Base-by-base conservation (phyloP, 768 basidiomycete genomes). In the Amanita phalloides region DNA sequence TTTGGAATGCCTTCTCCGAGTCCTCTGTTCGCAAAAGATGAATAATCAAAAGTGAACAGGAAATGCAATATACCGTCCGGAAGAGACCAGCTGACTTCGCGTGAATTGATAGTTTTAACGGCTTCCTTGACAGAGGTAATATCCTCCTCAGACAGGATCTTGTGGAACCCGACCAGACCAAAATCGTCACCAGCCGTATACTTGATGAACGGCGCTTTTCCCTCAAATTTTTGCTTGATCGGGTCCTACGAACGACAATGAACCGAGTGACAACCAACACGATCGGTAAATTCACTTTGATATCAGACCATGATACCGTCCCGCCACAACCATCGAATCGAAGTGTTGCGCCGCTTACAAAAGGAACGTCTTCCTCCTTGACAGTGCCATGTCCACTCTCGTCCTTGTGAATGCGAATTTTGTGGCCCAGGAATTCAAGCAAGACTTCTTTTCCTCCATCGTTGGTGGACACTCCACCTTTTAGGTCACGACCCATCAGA, bases 341-440 rank as follows among this genome's bases (percentile, higher is more conserved):
- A 53, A 84, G 61, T 3, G 79, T 77, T 8, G 76, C 75, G 10
- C 77, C 75, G 56, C 68, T 72, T 20, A 76, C 71, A 57, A 70
- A 74, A n/a, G 78, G 76, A 23, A 79, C 69, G 41, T 78, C 76
- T 41, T 70, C 79, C 54, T 81, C 74, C 37, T 79, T 78, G 57
- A 87, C 83, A 48, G 70, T 73, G 6, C 84, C 84, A 48, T 76
- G 74, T 1, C 78, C 82, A 36, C 75, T 78, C 43, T 79, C 76
- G 48, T 81, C 79, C 39, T 78, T 68, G 49, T 79, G 71, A 49
- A 89, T 82, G 49, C 77, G 75, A 48, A 90, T 64, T 54, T 81
- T 83, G 43, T 68, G 72, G 7, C 86, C 87, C 68, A 90, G 73
- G 64, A 87, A 87, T 56, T 90, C 82, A 47, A 90, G 75, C 54